A percentile compares a stretch with the other conserved stretches of the same genome.
These are phyloP conservation scores for Solanum sejunctum DNA, from an alignment of 257 asterid genomes.

Conservation along the genomic window DNA sequence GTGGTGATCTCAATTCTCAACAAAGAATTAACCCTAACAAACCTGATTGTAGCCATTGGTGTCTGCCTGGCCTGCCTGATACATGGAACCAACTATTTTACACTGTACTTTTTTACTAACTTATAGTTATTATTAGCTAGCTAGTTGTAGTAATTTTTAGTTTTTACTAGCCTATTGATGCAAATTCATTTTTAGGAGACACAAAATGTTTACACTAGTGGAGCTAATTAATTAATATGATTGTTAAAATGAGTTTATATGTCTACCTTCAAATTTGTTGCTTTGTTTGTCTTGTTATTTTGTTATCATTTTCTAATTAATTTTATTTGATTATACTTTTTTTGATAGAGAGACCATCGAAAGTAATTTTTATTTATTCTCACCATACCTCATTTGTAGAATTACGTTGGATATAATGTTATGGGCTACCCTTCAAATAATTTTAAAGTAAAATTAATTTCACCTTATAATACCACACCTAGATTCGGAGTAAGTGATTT, in stretches of 20 bases:
- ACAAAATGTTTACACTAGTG: not conserved
- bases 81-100: constrained; percentile 93
- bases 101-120: constrained; percentile 47
- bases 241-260: not conserved
- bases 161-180: not conserved
- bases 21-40: constrained; percentile 82
- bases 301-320: not conserved
- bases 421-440: no score
- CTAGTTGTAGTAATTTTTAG: not conserved
- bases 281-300: not conserved
- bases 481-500: no score
- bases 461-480: no score
- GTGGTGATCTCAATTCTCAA: constrained; percentile 60
- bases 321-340: not conserved
- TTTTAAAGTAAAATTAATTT: no score
- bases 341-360: not conserved
- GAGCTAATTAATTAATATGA: not conserved
- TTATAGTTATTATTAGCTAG: not conserved
- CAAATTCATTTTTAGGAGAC: not conserved
- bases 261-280: not conserved
- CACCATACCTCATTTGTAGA: no score
- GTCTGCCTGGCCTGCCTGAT: constrained; percentile 94
- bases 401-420: no score
- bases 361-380: not conserved
- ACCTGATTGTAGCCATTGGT: constrained; percentile 97